phyloP scores from a whole-genome alignment of 2,329 filamentous ascomycete genomes.

The Aureobasidium sp. region DNA sequence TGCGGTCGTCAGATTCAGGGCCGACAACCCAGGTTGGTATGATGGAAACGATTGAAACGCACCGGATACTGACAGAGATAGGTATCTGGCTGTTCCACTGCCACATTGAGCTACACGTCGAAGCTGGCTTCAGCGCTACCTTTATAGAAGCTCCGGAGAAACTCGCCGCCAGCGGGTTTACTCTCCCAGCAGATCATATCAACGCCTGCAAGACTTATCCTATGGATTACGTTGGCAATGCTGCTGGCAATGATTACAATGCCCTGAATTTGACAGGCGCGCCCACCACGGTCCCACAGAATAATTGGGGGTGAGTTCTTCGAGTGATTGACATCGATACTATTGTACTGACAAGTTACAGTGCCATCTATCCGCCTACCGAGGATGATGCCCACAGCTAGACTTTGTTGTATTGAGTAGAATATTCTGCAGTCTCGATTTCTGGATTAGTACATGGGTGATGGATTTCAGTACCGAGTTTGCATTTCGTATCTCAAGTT shows the following conservation, averaged over 20 bases:
- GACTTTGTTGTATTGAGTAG: not conserved
- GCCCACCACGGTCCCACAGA: not conserved
- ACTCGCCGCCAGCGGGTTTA: slow-evolving; percentile 43
- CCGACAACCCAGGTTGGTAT: slow-evolving; percentile 30
- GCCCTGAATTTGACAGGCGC: slow-evolving; percentile 53
- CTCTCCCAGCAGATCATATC: slow-evolving; percentile 55
- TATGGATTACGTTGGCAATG: slow-evolving; percentile 56
- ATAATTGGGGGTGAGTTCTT: not conserved
- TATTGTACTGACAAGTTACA: not conserved
- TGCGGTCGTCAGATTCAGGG: slow-evolving; percentile 27
- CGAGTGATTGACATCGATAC: too few relatives aligned
- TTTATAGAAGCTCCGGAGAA: slow-evolving; percentile 34
- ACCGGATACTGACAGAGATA: not conserved
- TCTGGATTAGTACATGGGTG: not conserved
- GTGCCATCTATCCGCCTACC: slow-evolving; percentile 4
- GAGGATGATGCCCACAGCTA: not conserved
- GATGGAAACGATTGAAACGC: not conserved
- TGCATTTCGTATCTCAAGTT: too few relatives aligned
- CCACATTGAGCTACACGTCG: slow-evolving; percentile 18
- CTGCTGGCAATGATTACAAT: slow-evolving; percentile 60
- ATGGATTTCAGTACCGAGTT: not conserved
- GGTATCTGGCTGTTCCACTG: slow-evolving; percentile 32
- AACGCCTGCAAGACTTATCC: slow-evolving; percentile 49
- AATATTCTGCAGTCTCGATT: not conserved
- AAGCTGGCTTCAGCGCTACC: not conserved